Evolutionary conservation across 2,329 filamentous ascomycete genomes (phyloP), one percentile per base, ranked within the genome.

Genomic region (Clarireedia monteithiana): DNA sequence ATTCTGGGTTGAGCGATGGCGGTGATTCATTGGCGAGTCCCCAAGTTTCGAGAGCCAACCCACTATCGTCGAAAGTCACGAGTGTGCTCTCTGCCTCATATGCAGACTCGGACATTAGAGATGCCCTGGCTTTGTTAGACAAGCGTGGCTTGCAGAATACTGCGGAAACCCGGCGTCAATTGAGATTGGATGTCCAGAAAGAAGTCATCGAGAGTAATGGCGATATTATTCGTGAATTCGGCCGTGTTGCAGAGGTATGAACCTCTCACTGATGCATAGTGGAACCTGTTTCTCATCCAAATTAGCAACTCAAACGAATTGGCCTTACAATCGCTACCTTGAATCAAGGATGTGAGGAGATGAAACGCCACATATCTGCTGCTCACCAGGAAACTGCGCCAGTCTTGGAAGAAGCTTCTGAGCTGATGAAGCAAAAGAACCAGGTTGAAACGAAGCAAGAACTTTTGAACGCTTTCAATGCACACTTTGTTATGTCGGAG

Each of bases 121-220:
- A 95, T 75, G 86, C 91, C 14, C 74, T 99, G 30, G 77, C 81
- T 52, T 82, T 94, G 1, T 75, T 97, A 20, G 92, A 96, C 71
- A 75, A 82, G 50, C 81, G 88, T 38, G 78, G 79, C 0, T 71
- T 91, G 14, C 75, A 79, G 55, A 96, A 95, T 68, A 89, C 83
- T 12, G 79, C 88, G 9, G 88, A 91, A 62, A 86, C 85, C 2
- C 81, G 94, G 51, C 83, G 92, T 5, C 85, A 89, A 57, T 73
- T 97, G 15, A 84, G 91, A 15, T 73, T 95, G 1, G 85, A 95
- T 68, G 78, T 95, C 1, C 91, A 97, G 69, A 92, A 88, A 69
- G 91, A 97, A 68, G 88, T 96, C 39, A 91, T 97, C 56, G 83
- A 92, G 62, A 91, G 88, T 72, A 96, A 97, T 81, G 91, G 88